Percentiles rank a stretch among this genome's conserved stretches.
Evolutionary conservation across 805 yeast species (phyloP).

Genomic region (Ogataea wickerhamii): DNA sequence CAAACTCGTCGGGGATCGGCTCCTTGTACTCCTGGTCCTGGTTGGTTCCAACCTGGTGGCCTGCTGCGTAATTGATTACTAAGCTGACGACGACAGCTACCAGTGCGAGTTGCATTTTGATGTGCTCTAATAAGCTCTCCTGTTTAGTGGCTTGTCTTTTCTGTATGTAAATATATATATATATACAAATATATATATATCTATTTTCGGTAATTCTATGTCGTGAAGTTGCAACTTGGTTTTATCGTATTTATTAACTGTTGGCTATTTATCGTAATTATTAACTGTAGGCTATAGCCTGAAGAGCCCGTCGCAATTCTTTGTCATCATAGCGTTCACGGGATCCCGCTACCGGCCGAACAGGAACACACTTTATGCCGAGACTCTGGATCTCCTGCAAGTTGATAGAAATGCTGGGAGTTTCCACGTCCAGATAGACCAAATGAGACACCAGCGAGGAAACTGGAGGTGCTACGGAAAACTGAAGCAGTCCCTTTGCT

Average conservation of each 20-base stretch:
- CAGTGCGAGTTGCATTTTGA: constrained; percentile 1
- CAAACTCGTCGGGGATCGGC: constrained; percentile 43
- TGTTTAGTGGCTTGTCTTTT: not conserved
- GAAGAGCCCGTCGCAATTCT: constrained; percentile 32
- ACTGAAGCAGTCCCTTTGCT: constrained; percentile 7
- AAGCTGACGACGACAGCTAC: not conserved
- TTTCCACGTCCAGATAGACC: constrained; percentile 47
- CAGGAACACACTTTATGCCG: constrained; percentile 48
- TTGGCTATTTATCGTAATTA: no score
- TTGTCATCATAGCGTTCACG: constrained; percentile 38
- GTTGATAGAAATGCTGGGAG: constrained; percentile 50
- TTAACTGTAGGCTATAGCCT: constrained; percentile 4
- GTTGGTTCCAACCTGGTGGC: constrained; percentile 9
- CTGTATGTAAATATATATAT: no score
- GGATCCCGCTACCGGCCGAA: constrained; percentile 25
- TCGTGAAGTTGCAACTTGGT: no score
- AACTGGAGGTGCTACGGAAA: constrained; percentile 22
- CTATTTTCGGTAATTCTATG: no score
- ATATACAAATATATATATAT: no score
- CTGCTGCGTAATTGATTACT: constrained; percentile 3
- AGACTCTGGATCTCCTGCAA: constrained; percentile 33
- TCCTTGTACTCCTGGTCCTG: constrained; percentile 35
- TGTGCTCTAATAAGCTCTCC: not conserved
- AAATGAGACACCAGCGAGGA: constrained; percentile 57
- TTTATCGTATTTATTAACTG: no score